phyloP scores from a whole-genome alignment of 441 rosid genomes.

The Populus tomentosa region DNA sequence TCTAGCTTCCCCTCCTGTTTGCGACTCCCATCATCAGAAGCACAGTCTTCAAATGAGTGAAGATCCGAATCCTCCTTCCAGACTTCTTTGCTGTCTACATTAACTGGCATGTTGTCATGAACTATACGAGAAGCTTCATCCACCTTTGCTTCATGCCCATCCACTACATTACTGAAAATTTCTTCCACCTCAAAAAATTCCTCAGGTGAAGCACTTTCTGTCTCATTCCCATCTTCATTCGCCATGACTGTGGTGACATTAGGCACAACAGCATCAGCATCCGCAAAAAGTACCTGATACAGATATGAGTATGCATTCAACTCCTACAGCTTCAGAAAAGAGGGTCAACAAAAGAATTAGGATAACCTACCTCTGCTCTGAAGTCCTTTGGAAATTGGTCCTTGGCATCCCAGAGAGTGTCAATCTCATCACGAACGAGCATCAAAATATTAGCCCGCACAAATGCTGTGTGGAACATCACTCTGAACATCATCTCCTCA shows the following conservation, averaged over 20 bases:
- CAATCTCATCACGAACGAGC: constrained; percentile 70
- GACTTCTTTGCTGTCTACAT: constrained; percentile 44
- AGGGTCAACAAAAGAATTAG: constrained; percentile 23
- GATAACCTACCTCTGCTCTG: constrained; percentile 74
- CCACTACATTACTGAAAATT: constrained; percentile 69
- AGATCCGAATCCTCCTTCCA: constrained; percentile 51
- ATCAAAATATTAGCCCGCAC: constrained; percentile 64
- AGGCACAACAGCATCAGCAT: constrained; percentile 65
- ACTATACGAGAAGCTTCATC: constrained; percentile 32
- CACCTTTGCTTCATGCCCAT: constrained; percentile 54
- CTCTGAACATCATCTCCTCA: constrained; percentile 77
- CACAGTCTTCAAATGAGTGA: constrained; percentile 63
- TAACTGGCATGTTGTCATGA: constrained; percentile 33
- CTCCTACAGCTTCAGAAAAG: constrained; percentile 39
- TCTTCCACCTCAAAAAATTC: constrained; percentile 97
- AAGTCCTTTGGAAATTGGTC: constrained; percentile 71
- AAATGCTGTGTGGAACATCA: constrained; percentile 91
- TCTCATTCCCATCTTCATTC: constrained; percentile 58
- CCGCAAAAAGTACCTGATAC: constrained; percentile 88
- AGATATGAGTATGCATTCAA: constrained; percentile 69
- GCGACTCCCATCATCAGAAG: constrained; percentile 57
- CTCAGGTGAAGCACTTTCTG: constrained; percentile 71
- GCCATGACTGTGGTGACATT: constrained; percentile 35
- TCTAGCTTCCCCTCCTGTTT: constrained; percentile 41
- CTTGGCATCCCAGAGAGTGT: constrained; percentile 77